phyloP scores from a whole-genome alignment of 148 eudicot species.

The Rhododendron griersonianum region DNA sequence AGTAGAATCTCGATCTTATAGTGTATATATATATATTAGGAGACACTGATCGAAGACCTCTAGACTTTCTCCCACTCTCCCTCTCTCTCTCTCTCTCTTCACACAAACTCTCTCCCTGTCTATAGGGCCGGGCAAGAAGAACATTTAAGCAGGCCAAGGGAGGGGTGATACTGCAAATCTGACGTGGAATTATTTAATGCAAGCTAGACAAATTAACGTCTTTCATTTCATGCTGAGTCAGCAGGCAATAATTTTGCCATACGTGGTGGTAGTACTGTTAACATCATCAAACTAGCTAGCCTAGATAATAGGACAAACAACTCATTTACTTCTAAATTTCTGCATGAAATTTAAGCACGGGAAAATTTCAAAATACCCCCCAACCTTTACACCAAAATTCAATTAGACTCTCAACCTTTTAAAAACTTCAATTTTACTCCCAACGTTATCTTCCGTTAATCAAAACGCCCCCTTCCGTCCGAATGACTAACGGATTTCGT shows the following conservation, averaged over 20 bases:
- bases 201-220: not conserved
- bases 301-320: conserved; percentile 3
- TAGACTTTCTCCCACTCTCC: not conserved
- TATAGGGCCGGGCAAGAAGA: not conserved
- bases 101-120: not conserved
- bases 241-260: not conserved
- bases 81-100: not conserved
- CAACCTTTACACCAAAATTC: too few species aligned
- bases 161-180: conserved; percentile 7
- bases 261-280: not conserved
- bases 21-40: not conserved
- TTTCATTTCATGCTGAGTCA: conserved; percentile 9
- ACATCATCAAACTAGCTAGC: not conserved
- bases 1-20: not conserved
- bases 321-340: not conserved
- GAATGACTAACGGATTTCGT: too few species aligned
- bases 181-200: conserved; percentile 21
- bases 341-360: not conserved
- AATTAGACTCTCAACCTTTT: too few species aligned
- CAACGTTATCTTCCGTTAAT: too few species aligned
- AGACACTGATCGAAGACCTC: not conserved
- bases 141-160: conserved; percentile 9
- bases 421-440: too few species aligned
- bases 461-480: too few species aligned
- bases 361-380: too few species aligned